Base-by-base conservation (phyloP, 1,284 basidiomycete species). In the Trichosporon sp. region DNA sequence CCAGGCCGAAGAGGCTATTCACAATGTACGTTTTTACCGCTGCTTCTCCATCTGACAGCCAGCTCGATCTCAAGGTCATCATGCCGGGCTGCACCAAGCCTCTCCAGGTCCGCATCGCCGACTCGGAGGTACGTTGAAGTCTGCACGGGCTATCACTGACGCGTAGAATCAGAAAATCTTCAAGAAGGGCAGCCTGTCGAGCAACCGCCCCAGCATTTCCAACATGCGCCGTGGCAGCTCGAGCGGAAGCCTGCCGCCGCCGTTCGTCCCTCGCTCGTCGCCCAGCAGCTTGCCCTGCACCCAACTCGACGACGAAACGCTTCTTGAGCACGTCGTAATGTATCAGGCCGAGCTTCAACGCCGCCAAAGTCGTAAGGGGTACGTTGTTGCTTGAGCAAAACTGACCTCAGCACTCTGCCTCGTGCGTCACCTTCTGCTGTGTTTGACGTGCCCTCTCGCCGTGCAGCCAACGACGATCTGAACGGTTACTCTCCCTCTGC, bases 41-140 rank as follows among this genome's bases (percentile, higher is more conserved):
- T 10, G 1, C 2, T 11, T 3, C 10, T 10, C 14, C 3, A 6
- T 5, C 70, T 72, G 40, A 74, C 64, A 40, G 4, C 37, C 54
- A 80, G 80, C 76, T 81, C 51, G 77, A 79, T 43, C 74, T 74
- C 38, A 75, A 74, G 21, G 59, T 72, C 16, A 74, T 71, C 35
- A 70, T 71, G 40, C 75, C 71, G 14, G 75, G 75, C 10, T 76
- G 75, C 70, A 72, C 75, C 38, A 75, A 77, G 64, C 66, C 66
- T 8, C 66, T 82, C 2, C 78, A 80, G 66, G 78, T 79, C 26
- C 73, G 80, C 43, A 79, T 82, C 54, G 77, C 80, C 10, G 80
- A 82, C 70, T 80, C 79, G 1, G 79, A 81, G 64, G 80, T 81
- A 40, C 70, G 79, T 65, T 4, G 31, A 43, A 12, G 16, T 8